These are phyloP conservation scores for Corchorus capsularis DNA, from an alignment of 345 rosid genomes.

Conservation along the genomic window DNA sequence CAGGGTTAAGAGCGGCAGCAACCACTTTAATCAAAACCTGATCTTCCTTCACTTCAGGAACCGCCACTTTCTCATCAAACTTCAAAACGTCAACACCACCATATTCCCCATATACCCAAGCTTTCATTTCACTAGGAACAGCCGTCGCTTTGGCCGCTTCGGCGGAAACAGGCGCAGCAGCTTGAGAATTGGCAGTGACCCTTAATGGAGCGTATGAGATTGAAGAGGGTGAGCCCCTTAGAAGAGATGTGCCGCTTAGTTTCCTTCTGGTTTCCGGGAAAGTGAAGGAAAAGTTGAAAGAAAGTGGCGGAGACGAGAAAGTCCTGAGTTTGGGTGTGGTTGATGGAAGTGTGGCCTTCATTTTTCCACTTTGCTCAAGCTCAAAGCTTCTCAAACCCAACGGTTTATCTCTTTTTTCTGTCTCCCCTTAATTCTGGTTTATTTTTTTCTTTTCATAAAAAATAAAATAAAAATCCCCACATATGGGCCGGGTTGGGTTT, in stretches of 20 bases:
- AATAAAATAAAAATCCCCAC: neutral
- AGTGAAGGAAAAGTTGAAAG: slow-evolving; percentile 29
- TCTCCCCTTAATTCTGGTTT: slow-evolving; percentile 18
- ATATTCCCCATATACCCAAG: slow-evolving; percentile 78
- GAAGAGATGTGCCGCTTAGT: neutral
- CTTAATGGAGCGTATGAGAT: slow-evolving; percentile 32
- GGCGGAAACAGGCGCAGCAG: slow-evolving; percentile 47
- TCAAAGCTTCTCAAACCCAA: neutral
- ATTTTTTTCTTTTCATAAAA: too few species aligned
- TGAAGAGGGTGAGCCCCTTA: slow-evolving; percentile 19
- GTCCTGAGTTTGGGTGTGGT: slow-evolving; percentile 39
- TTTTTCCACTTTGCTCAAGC: slow-evolving; percentile 17
- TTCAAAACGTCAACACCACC: slow-evolving; percentile 86
- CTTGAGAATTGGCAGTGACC: slow-evolving; percentile 60
- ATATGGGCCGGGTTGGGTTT: too few species aligned
- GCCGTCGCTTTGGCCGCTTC: slow-evolving; percentile 35
- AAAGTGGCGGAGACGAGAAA: slow-evolving; percentile 26
- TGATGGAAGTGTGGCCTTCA: slow-evolving; percentile 47
- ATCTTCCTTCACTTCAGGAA: slow-evolving; percentile 78
- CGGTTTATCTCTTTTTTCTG: slow-evolving; percentile 34
- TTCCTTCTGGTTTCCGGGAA: slow-evolving; percentile 24
- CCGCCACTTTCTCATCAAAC: slow-evolving; percentile 64
- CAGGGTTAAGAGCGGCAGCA: slow-evolving; percentile 94
- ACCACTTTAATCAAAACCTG: slow-evolving; percentile 82
- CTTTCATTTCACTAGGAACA: slow-evolving; percentile 75